These are phyloP conservation scores for Chalciporus sp. DNA, from an alignment of 1,284 basidiomycete genomes.

Conservation along the genomic window DNA sequence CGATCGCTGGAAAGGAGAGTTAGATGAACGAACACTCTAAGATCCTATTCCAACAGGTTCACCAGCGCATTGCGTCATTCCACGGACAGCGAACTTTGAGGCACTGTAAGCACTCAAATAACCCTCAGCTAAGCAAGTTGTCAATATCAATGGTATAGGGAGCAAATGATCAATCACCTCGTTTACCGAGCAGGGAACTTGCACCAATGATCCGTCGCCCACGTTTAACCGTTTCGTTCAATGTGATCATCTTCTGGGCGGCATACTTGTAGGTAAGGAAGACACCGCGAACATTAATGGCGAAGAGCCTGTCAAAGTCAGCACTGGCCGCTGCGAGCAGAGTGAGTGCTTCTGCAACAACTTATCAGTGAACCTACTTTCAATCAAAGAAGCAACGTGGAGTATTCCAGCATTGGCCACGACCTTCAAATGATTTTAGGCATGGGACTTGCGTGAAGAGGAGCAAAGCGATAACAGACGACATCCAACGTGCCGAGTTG, in stretches of 20 bases:
- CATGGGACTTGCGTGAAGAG: background rate
- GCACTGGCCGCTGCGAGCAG: conserved; percentile 5
- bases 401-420: background rate
- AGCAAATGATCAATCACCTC: background rate
- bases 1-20: background rate
- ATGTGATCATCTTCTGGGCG: conserved; percentile 31
- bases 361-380: background rate
- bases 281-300: conserved; percentile 28
- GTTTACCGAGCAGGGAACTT: conserved; percentile 24
- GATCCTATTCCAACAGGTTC: background rate
- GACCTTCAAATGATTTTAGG: background rate
- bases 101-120: conserved; percentile 17
- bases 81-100: conserved; percentile 31
- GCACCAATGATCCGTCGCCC: conserved; percentile 41
- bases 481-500: background rate
- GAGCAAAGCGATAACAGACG: background rate
- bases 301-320: conserved; percentile 20
- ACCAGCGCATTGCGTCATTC: conserved; percentile 30
- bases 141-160: background rate
- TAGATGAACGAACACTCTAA: too few relatives aligned
- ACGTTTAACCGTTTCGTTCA: conserved; percentile 24
- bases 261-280: conserved; percentile 33
- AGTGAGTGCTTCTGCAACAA: too few relatives aligned
- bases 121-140: background rate
- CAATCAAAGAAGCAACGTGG: background rate